These are phyloP conservation scores for Digitaria exilis DNA, from an alignment of 202 grass and related monocot genomes.

Conservation along the genomic window DNA sequence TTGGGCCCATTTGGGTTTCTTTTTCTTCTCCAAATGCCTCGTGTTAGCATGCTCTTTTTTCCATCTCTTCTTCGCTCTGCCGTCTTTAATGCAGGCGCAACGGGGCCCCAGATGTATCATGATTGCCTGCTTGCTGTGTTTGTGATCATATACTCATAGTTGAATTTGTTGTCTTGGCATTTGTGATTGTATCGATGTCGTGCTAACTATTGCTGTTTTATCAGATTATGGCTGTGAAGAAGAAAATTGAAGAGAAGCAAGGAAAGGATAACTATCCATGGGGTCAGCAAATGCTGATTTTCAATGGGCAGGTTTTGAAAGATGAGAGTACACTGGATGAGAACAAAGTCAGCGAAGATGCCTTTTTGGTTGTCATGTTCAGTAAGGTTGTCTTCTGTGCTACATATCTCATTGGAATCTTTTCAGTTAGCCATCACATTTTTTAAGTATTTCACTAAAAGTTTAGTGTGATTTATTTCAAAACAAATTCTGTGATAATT, in stretches of 20 bases:
- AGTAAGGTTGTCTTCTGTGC: conserved; percentile 64
- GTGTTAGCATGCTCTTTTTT: not conserved
- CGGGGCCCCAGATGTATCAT: not conserved
- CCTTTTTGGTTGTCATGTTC: conserved; percentile 92
- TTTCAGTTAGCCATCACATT: not conserved
- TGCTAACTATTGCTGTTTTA: conserved; percentile 19
- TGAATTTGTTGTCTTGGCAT: not conserved
- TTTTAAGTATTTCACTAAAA: conserved; percentile 22
- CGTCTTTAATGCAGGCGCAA: not conserved
- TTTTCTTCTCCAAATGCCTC: conserved; percentile 4
- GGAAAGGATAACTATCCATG: conserved; percentile 95
- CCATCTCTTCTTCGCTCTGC: not conserved
- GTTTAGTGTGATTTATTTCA: not conserved
- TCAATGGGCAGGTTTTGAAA: conserved; percentile 89
- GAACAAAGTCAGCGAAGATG: conserved; percentile 81
- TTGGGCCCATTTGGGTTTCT: not conserved
- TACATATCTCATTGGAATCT: not conserved
- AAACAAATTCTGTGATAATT: not conserved
- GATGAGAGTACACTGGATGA: conserved; percentile 94
- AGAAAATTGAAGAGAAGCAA: conserved; percentile 87
- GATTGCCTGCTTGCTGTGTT: conserved; percentile 4
- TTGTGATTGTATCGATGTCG: conserved; percentile 12
- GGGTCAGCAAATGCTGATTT: conserved; percentile 85
- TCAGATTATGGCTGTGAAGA: conserved; percentile 95
- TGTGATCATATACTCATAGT: not conserved